These are phyloP conservation scores for Geranomyces michiganensis DNA, from an alignment of 192 early-diverging fungal species.

Conservation along the genomic window DNA sequence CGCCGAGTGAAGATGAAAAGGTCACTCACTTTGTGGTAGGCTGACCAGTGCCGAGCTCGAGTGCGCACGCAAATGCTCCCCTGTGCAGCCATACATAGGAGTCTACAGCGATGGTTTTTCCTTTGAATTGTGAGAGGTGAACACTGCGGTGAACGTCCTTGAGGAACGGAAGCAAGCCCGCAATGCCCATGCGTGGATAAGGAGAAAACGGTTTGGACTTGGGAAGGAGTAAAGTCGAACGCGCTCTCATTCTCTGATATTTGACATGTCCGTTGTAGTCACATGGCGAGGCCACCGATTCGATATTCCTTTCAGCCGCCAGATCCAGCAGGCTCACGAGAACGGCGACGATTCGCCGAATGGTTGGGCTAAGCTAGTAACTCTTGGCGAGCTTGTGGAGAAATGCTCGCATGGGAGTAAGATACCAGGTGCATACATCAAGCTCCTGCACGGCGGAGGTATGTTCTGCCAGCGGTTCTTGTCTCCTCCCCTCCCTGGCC, in stretches of 20 bases:
- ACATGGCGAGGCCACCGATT: constrained; percentile 35
- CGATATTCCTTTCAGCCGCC: constrained; percentile 30
- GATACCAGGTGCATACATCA: constrained; percentile 76
- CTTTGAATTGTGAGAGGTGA: constrained; percentile 72
- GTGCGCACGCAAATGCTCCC: constrained; percentile 82
- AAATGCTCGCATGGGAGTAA: constrained; percentile 73
- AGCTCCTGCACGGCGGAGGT: constrained; percentile 76
- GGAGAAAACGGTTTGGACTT: too few species aligned
- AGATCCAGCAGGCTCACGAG: neutral
- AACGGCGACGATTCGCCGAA: constrained; percentile 16
- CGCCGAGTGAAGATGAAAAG: neutral
- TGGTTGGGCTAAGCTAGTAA: constrained; percentile 45
- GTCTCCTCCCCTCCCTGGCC: too few species aligned
- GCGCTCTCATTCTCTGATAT: too few species aligned
- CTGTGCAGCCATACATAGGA: constrained; percentile 96
- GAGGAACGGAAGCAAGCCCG: constrained; percentile 80
- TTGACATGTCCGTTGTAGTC: constrained; percentile 32
- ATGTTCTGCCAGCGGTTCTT: constrained; percentile 24
- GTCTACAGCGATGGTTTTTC: constrained; percentile 78
- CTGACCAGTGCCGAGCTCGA: constrained; percentile 72
- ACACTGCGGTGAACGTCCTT: constrained; percentile 70
- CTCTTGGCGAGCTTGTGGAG: constrained; percentile 74
- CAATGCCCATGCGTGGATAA: constrained; percentile 78
- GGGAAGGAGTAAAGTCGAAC: too few species aligned
- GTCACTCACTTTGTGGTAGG: constrained; percentile 66